Conservation (phyloP, 31 red algal genomes). For the Bonnemaisonia californica region DNA sequence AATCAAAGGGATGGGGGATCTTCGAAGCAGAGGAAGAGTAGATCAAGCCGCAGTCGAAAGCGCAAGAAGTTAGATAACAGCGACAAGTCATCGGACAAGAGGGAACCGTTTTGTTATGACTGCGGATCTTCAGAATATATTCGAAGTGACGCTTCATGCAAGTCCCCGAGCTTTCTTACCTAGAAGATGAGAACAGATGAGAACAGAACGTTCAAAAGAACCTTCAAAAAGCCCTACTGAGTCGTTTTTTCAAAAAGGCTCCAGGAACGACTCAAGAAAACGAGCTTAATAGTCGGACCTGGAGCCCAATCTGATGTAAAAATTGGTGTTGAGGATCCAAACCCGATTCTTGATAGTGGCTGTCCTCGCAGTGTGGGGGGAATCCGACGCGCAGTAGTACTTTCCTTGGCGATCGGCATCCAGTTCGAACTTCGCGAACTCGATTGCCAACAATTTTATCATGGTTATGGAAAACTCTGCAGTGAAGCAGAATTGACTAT, state of each 20-base stretch:
- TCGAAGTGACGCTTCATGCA: background rate
- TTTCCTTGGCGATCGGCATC: background rate
- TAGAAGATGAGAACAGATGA: conserved; percentile 9
- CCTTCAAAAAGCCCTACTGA: no score
- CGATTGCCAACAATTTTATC: conserved; percentile 22
- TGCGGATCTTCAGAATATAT: conserved; percentile 1
- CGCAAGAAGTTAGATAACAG: background rate
- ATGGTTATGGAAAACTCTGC: conserved; percentile 23
- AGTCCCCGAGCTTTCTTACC: conserved; percentile 12
- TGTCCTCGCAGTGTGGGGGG: conserved; percentile 31
- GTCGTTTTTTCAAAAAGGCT: background rate
- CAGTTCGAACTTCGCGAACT: background rate
- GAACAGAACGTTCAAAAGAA: no score
- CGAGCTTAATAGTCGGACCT: no score
- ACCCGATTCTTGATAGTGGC: no score
- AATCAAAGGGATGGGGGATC: background rate
- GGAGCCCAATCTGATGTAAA: no score
- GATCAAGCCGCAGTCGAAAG: background rate
- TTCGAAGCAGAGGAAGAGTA: background rate
- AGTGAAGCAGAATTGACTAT: background rate
- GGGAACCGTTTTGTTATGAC: background rate
- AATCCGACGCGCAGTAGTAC: background rate
- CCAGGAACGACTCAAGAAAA: background rate
- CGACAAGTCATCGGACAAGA: background rate
- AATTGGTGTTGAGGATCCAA: no score